A percentile compares a stretch with the other conserved stretches of the same genome.
phyloP scores from a whole-genome alignment of 1,284 basidiomycete genomes.

The Cryptococcus wingfieldii region DNA sequence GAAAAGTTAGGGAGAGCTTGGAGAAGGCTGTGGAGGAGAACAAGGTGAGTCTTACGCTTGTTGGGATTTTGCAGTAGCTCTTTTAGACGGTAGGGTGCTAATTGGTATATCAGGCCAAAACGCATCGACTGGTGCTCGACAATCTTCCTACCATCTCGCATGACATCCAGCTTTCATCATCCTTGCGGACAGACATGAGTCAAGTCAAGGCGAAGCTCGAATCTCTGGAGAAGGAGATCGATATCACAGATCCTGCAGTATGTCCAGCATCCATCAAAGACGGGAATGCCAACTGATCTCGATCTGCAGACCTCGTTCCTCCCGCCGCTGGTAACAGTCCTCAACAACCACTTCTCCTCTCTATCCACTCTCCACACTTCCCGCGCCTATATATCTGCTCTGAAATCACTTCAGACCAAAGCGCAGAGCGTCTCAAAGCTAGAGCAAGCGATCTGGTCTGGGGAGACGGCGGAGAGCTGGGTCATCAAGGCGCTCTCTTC shows the following conservation, averaged over 20 bases:
- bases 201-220: slow-evolving; percentile 13
- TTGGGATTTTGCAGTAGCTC: no score
- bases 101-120: slow-evolving; percentile 10
- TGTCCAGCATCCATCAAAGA: not conserved
- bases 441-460: slow-evolving; percentile 33
- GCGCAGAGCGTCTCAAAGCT: slow-evolving; percentile 19
- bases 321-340: slow-evolving; percentile 20
- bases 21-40: slow-evolving; percentile 22
- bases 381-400: slow-evolving; percentile 14
- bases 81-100: not conserved
- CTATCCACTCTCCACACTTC: slow-evolving; percentile 13
- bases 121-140: slow-evolving; percentile 23
- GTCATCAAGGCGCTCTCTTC: slow-evolving; percentile 10
- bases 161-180: slow-evolving; percentile 23
- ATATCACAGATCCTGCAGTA: slow-evolving; percentile 16
- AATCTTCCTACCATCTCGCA: slow-evolving; percentile 30
- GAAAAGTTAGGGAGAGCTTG: slow-evolving; percentile 16
- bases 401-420: slow-evolving; percentile 13
- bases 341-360: slow-evolving; percentile 24
- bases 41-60: slow-evolving; percentile 17
- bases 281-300: not conserved
- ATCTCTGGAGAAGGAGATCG: slow-evolving; percentile 18
- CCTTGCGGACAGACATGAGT: slow-evolving; percentile 11
- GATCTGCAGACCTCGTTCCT: slow-evolving; percentile 29
- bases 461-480: slow-evolving; percentile 23